Conservation (phyloP, 768 basidiomycete species). For the Termitomyces sp. region DNA sequence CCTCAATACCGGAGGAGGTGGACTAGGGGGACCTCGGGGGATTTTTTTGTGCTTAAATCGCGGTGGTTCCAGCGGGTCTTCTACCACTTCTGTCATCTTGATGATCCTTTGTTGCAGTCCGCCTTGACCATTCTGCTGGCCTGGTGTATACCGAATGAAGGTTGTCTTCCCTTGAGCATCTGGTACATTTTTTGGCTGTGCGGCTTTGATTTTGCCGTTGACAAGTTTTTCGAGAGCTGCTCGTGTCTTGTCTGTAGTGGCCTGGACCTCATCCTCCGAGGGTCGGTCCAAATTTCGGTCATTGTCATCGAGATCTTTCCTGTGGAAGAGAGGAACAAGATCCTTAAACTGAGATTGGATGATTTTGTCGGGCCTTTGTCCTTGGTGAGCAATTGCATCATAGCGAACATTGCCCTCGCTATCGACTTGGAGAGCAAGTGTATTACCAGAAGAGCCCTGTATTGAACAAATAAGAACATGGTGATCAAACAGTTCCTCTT, state of each 20-base stretch:
- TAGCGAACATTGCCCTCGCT: constrained; percentile 95
- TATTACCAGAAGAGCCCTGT: constrained; percentile 89
- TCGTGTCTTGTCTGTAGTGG: constrained; percentile 88
- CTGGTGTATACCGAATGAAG: constrained; percentile 96
- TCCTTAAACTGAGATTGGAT: constrained; percentile 98
- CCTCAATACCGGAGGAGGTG: constrained; percentile 92
- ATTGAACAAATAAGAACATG: constrained; percentile 4
- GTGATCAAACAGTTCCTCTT: neutral
- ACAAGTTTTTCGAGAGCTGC: constrained; percentile 92
- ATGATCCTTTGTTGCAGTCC: constrained; percentile 93
- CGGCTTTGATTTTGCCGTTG: constrained; percentile 96
- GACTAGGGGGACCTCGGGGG: constrained; percentile 92
- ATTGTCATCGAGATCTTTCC: constrained; percentile 80
- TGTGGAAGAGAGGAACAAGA: constrained; percentile 86
- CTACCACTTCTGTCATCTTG: constrained; percentile 97
- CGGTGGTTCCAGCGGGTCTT: constrained; percentile 96
- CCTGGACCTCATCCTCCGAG: constrained; percentile 87
- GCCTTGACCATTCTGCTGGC: constrained; percentile 68
- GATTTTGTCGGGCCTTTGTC: constrained; percentile 80
- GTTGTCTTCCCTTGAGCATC: constrained; percentile 78
- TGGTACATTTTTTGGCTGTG: constrained; percentile 94
- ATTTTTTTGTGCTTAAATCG: constrained; percentile 99
- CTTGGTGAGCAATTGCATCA: constrained; percentile 95
- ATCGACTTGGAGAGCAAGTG: constrained; percentile 95
- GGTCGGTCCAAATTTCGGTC: constrained; percentile 85